Evolutionary conservation across 75 land plant species (phyloP).

Genomic region (Gnetum montanum): DNA sequence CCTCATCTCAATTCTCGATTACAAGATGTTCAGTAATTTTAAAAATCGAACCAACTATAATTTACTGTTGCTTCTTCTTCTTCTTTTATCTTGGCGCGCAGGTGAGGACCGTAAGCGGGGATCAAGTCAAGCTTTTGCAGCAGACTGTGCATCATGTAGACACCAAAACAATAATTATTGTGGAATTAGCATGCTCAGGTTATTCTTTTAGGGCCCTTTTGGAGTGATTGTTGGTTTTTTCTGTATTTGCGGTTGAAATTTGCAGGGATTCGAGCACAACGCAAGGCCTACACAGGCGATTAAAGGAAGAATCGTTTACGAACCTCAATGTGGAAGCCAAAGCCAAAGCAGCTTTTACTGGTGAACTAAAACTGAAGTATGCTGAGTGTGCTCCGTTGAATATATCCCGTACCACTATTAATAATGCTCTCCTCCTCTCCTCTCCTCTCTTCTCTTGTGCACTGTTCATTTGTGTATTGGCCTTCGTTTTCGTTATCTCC

Average conservation of each 20-base stretch:
- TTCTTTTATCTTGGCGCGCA: not conserved
- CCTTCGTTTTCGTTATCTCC: too few species aligned
- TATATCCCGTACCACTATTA: too few species aligned
- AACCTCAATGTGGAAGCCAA: too few species aligned
- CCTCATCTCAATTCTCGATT: not conserved
- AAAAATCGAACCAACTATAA: not conserved
- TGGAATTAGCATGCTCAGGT: not conserved
- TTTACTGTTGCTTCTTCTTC: not conserved
- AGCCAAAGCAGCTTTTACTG: too few species aligned
- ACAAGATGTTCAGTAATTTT: not conserved
- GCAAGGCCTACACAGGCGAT: not conserved
- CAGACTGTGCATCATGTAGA: conserved; percentile 15
- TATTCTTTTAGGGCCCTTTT: too few species aligned
- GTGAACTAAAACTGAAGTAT: too few species aligned
- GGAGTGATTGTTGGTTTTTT: too few species aligned
- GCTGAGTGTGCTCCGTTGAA: too few species aligned
- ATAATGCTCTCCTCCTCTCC: too few species aligned
- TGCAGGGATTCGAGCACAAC: not conserved
- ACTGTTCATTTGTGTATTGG: too few species aligned
- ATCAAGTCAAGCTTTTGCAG: conserved; percentile 8
- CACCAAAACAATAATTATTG: not conserved
- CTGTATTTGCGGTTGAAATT: too few species aligned
- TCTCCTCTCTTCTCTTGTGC: too few species aligned
- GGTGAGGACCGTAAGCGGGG: conserved; percentile 11
- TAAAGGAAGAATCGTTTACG: not conserved